phyloP scores from a whole-genome alignment of 2,329 filamentous ascomycete genomes.

The Cladorrhinum sp. region DNA sequence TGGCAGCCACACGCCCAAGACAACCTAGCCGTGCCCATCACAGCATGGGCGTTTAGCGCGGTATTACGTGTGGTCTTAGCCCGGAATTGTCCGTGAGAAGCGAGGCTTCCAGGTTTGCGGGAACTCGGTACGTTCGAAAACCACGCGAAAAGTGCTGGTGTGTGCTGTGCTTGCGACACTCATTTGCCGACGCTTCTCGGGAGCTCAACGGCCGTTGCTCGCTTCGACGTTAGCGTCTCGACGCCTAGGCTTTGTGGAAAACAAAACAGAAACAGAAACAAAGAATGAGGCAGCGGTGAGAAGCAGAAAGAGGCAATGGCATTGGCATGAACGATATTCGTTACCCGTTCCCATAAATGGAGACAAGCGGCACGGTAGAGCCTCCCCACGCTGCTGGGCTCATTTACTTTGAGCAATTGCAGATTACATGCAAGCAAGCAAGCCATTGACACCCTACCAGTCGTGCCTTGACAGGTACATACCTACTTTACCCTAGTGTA shows the following conservation, averaged over 20 bases:
- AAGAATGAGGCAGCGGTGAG: background rate
- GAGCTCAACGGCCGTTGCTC: background rate
- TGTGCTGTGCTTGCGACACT: conserved; percentile 6
- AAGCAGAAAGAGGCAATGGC: background rate
- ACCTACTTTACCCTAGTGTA: background rate
- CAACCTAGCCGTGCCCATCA: background rate
- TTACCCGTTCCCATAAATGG: conserved; percentile 10
- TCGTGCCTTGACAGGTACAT: background rate
- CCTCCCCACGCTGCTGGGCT: conserved; percentile 8
- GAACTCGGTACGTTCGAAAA: conserved; percentile 6
- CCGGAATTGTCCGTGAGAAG: conserved; percentile 3
- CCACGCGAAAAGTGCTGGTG: conserved; percentile 1
- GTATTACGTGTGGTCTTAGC: background rate
- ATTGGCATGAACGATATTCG: conserved; percentile 10
- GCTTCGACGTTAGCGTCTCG: conserved; percentile 3
- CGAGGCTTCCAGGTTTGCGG: background rate
- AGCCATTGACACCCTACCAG: background rate
- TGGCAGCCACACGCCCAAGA: background rate
- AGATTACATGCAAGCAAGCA: conserved; percentile 9
- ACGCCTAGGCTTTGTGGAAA: background rate
- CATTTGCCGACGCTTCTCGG: conserved; percentile 11
- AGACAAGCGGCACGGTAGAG: conserved; percentile 8
- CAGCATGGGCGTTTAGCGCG: background rate
- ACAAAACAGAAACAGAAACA: background rate
- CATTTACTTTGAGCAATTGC: conserved; percentile 2